Conservation (phyloP, 1,284 basidiomycete species). For the Phellinidium pouzarii region DNA sequence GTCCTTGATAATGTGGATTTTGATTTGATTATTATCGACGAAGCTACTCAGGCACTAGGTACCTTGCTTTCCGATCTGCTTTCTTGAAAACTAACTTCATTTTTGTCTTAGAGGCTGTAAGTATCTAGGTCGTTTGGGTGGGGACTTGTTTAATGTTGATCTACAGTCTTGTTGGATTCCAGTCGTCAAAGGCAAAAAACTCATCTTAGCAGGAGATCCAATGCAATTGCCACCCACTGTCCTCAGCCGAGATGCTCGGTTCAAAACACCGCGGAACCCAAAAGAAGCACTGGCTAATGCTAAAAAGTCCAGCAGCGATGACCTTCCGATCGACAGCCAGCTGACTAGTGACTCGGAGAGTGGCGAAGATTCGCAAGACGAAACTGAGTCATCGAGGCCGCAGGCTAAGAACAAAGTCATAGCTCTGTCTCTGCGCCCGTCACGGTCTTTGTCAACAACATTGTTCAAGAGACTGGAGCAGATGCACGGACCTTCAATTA, state of each 20-base stretch:
- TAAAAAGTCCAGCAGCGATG: slow-evolving; percentile 15
- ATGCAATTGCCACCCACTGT: slow-evolving; percentile 93
- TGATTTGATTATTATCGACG: slow-evolving; percentile 92
- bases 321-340: too few species aligned
- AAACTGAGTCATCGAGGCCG: neutral
- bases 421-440: slow-evolving; percentile 36
- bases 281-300: slow-evolving; percentile 14
- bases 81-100: neutral
- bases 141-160: slow-evolving; percentile 11
- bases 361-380: neutral
- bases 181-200: slow-evolving; percentile 81
- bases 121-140: neutral
- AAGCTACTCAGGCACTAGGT: slow-evolving; percentile 85
- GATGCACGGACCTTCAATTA: slow-evolving; percentile 80
- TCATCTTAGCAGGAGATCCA: slow-evolving; percentile 87
- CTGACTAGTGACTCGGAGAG: neutral
- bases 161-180: slow-evolving; percentile 90
- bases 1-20: slow-evolving; percentile 74
- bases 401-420: neutral
- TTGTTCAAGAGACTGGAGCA: slow-evolving; percentile 87
- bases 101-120: slow-evolving; percentile 62
- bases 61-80: neutral
- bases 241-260: slow-evolving; percentile 48
- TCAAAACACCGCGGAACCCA: slow-evolving; percentile 28
- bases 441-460: slow-evolving; percentile 78